Evolutionary conservation across 257 asterid genomes (phyloP).

Genomic region (Fraxinus quadrangulata): DNA sequence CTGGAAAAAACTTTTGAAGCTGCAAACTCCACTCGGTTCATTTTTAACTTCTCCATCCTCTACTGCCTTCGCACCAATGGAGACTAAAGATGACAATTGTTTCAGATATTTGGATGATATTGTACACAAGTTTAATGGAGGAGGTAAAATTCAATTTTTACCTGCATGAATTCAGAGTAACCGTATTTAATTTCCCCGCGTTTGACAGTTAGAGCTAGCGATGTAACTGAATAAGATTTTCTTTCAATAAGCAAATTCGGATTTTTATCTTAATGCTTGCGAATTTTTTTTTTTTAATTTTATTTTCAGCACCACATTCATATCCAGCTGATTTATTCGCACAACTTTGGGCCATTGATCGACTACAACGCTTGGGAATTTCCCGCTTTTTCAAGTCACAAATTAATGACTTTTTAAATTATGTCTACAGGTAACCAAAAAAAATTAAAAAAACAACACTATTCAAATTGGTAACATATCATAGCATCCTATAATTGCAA

Average conservation of each 20-base stretch:
- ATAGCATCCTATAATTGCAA: not conserved
- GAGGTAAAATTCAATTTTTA: constrained; percentile 34
- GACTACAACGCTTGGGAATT: constrained; percentile 46
- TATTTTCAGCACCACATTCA: constrained; percentile 27
- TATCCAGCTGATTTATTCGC: constrained; percentile 42
- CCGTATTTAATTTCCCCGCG: no score
- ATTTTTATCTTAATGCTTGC: not conserved
- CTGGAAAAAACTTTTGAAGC: constrained; percentile 46
- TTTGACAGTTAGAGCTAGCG: no score
- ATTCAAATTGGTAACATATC: not conserved
- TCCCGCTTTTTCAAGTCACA: constrained; percentile 35
- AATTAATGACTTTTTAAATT: constrained; percentile 31
- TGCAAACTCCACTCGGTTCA: constrained; percentile 41
- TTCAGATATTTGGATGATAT: constrained; percentile 27
- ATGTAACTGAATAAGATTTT: not conserved
- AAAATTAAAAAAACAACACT: no score
- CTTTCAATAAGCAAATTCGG: not conserved
- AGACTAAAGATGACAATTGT: constrained; percentile 38
- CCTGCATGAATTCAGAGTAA: no score
- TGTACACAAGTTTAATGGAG: constrained; percentile 39
- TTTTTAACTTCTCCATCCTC: constrained; percentile 45
- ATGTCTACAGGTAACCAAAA: constrained; percentile 33
- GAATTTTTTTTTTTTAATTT: no score
- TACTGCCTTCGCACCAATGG: constrained; percentile 44
- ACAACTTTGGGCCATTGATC: constrained; percentile 44